These are phyloP conservation scores for Symbiodinium natans DNA, from an alignment of 73 alveolate species.

Conservation along the genomic window DNA sequence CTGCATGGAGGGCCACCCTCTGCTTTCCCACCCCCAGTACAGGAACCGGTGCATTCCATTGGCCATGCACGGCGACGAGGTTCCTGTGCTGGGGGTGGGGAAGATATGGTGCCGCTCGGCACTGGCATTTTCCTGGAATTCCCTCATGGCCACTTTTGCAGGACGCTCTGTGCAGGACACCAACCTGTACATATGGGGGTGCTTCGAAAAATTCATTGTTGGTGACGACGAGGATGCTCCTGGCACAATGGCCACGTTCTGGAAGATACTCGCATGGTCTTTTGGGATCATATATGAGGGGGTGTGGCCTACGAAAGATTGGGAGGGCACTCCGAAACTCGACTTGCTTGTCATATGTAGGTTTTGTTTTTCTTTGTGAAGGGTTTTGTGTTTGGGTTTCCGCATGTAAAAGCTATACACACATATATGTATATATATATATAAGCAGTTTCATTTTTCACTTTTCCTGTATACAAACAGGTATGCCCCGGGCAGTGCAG, in stretches of 20 bases:
- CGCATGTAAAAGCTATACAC: too few species aligned
- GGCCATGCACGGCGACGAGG: slow-evolving; percentile 18
- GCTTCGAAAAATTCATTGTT: not conserved
- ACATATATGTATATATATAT: too few species aligned
- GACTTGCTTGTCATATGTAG: too few species aligned
- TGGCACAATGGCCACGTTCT: not conserved
- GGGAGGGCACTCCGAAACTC: not conserved
- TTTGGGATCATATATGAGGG: not conserved
- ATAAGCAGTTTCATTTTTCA: too few species aligned
- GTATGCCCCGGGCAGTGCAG: not conserved
- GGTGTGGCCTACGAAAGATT: not conserved
- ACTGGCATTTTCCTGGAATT: not conserved
- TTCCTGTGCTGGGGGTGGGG: not conserved
- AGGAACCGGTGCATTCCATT: not conserved
- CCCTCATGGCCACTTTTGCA: not conserved
- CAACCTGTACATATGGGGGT: not conserved
- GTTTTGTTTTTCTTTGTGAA: too few species aligned
- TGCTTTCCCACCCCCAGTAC: too few species aligned
- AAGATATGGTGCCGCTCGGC: slow-evolving; percentile 3
- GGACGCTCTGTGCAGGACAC: not conserved
- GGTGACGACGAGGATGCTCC: too few species aligned
- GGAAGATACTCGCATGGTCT: not conserved
- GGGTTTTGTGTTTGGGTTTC: too few species aligned
- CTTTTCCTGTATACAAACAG: not conserved
- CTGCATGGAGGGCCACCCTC: not conserved